Conservation (phyloP, 306 rosid species). For the Lithocarpus polystachyus region DNA sequence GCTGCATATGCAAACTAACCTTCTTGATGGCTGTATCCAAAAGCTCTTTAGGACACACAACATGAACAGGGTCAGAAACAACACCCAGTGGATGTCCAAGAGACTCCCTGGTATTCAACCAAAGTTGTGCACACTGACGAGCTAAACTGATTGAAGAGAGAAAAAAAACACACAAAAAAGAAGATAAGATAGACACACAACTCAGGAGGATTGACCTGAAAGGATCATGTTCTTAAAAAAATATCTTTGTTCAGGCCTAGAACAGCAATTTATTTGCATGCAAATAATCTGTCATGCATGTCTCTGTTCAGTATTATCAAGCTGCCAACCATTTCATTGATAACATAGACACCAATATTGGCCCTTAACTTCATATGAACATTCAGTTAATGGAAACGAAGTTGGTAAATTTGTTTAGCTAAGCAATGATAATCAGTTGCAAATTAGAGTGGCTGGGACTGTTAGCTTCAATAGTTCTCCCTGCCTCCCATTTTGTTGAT, state of each 20-base stretch:
- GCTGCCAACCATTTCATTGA: background rate
- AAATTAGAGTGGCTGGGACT: background rate
- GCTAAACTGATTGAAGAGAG: conserved; percentile 64
- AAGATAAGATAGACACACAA: conserved; percentile 22
- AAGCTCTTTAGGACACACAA: conserved; percentile 61
- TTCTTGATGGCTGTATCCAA: conserved; percentile 53
- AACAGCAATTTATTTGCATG: background rate
- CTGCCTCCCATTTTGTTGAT: background rate
- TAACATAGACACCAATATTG: background rate
- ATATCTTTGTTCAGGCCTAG: background rate
- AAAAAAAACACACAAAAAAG: background rate
- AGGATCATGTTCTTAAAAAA: background rate
- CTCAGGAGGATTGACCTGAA: background rate
- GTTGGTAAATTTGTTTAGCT: background rate
- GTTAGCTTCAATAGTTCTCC: background rate
- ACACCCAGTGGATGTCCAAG: conserved; percentile 83
- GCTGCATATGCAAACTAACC: conserved; percentile 51
- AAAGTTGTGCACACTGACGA: conserved; percentile 96
- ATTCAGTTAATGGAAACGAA: background rate
- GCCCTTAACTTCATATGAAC: background rate
- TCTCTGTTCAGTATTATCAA: conserved; percentile 69
- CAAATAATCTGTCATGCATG: conserved; percentile 36
- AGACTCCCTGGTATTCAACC: conserved; percentile 87
- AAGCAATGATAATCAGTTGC: background rate
- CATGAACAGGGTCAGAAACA: conserved; percentile 61